phyloP scores from a whole-genome alignment of 1,139 yeast species.

The Protomyces inouyei region DNA sequence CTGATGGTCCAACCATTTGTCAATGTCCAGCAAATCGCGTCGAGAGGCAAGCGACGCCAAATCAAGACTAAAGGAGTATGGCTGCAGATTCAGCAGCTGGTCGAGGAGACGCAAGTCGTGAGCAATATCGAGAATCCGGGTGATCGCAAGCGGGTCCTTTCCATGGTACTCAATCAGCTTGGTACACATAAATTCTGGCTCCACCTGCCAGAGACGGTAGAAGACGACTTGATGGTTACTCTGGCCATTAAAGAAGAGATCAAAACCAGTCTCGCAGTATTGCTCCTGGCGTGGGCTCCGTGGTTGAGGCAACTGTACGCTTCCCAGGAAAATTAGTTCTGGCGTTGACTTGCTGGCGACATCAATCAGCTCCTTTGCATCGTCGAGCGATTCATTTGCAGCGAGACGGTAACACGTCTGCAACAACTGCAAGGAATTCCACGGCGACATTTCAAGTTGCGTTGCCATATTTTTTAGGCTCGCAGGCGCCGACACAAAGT shows the following conservation, averaged over 20 bases:
- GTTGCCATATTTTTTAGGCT: slow-evolving; percentile 26
- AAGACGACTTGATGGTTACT: slow-evolving; percentile 31
- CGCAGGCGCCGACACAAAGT: slow-evolving; percentile 26
- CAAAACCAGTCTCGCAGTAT: slow-evolving; percentile 39
- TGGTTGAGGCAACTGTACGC: slow-evolving; percentile 39
- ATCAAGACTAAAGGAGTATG: slow-evolving; percentile 38
- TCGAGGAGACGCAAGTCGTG: slow-evolving; percentile 30
- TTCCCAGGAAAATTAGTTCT: slow-evolving; percentile 41
- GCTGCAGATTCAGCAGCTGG: slow-evolving; percentile 36
- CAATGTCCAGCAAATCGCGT: slow-evolving; percentile 36
- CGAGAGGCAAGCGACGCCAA: slow-evolving; percentile 40
- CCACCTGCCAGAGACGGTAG: slow-evolving; percentile 31
- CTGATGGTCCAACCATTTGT: slow-evolving; percentile 36
- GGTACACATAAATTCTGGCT: slow-evolving; percentile 29
- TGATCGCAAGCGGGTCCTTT: slow-evolving; percentile 29
- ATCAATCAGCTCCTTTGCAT: slow-evolving; percentile 38
- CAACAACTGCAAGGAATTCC: slow-evolving; percentile 37
- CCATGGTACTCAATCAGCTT: slow-evolving; percentile 28
- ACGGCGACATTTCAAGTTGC: slow-evolving; percentile 27
- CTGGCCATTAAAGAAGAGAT: slow-evolving; percentile 38
- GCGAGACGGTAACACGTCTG: slow-evolving; percentile 37
- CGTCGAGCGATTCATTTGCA: slow-evolving; percentile 30
- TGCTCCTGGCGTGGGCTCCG: slow-evolving; percentile 40
- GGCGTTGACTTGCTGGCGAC: slow-evolving; percentile 39
- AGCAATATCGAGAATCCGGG: slow-evolving; percentile 28